Percentiles rank a stretch among this genome's conserved stretches.
phyloP scores from a whole-genome alignment of 2,329 filamentous ascomycete species.

The Elsinoe necatrix region DNA sequence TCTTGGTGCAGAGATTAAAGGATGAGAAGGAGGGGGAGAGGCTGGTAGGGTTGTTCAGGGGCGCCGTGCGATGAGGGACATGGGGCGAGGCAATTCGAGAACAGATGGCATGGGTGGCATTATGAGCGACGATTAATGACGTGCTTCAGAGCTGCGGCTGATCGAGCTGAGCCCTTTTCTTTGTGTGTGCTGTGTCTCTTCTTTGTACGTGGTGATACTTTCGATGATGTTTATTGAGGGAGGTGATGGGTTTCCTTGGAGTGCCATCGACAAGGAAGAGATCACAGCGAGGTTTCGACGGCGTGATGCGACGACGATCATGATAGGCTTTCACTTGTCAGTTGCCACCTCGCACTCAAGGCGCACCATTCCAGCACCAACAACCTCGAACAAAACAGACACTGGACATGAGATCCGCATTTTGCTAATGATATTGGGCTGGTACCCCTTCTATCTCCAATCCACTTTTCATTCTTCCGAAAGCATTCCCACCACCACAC shows the following conservation, averaged over 20 bases:
- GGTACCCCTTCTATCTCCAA: too few relatives aligned
- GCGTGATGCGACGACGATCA: too few relatives aligned
- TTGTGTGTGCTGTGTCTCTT: neutral
- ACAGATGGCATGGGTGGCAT: neutral
- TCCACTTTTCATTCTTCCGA: too few relatives aligned
- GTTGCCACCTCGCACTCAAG: too few relatives aligned
- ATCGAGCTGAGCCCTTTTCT: neutral
- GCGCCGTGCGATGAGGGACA: constrained; percentile 34
- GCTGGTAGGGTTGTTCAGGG: constrained; percentile 59
- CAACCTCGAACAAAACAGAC: too few relatives aligned
- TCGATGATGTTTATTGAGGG: too few relatives aligned
- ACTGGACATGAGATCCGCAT: too few relatives aligned
- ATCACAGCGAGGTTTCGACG: neutral
- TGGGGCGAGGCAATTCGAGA: neutral
- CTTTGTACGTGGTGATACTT: neutral
- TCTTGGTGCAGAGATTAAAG: constrained; percentile 68
- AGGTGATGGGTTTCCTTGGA: neutral
- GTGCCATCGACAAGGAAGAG: neutral
- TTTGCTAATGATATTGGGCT: too few relatives aligned
- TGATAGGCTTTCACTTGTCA: neutral
- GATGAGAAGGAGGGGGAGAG: constrained; percentile 58
- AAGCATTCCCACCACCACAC: too few relatives aligned
- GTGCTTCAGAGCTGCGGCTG: neutral
- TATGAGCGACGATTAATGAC: neutral
- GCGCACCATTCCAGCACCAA: too few relatives aligned